Evolutionary conservation across 768 basidiomycete genomes (phyloP), one percentile per base, ranked within the genome.

Genomic region (Leucosporidium creatinivorum): DNA sequence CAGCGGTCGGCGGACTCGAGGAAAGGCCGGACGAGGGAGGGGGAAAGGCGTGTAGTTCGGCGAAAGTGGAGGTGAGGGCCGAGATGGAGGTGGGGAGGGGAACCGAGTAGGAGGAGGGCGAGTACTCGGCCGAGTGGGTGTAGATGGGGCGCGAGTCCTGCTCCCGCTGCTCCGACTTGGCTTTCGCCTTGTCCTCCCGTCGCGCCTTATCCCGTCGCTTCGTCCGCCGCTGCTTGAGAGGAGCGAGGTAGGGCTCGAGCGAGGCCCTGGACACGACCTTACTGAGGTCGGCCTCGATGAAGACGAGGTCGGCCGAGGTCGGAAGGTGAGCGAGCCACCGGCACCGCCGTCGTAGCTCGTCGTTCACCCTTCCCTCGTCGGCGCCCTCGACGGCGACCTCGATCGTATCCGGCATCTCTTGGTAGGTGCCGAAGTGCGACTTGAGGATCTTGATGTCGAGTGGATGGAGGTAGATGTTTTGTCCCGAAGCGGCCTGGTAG

Each of bases 291-390:
- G 91, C 85, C 78, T 99, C 93, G 62, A 97, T 81, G 78, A 97
- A 97, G 28, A 92, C 87, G 55, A 97, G 91, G 75, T 98, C 93
- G 48, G 91, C 87, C 54, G 90, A 87, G 65, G 91, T 87, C 1
- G 93, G 90, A 73, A 97, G 82, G 78, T 98, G 93, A 5, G 86
- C 85, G 69, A 99, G 87, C 78, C 97, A 98, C 77, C 93, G 94
- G 82, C 91, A 97, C 39, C 93, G 87, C 78, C 91, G 89, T 58
- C 93, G 86, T 31, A 99, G 81, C 68, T 96, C 93, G 68, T 93
- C 93, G 77, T 94, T 90, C 72, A 99, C 72, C 28, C 55, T 85
- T 54, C 75, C 75, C 49, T 73, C 72, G 48, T 76, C 75, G 19
- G 57, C 47, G 36, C 73, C 85, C 73, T 91, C 89, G 33, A 96